Conservation (phyloP, 1,284 basidiomycete genomes). For the Dichomitus squalens region DNA sequence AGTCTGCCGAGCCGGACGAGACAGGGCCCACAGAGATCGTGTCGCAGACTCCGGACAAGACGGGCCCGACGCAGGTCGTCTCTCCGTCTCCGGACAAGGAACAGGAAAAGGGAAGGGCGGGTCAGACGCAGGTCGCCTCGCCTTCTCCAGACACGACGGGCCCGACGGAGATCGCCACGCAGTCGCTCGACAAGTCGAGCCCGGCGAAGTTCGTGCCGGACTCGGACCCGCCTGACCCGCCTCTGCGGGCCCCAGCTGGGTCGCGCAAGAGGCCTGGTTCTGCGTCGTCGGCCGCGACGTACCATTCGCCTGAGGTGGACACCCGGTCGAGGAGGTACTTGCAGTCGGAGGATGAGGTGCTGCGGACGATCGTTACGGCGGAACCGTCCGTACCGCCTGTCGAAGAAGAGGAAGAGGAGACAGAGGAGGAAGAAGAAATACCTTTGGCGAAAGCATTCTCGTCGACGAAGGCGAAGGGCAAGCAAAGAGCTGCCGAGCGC, state of each 20-base stretch:
- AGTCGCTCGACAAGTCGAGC: not conserved
- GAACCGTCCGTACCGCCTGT: conserved; percentile 3
- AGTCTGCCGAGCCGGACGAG: conserved; percentile 29
- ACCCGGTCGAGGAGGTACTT: not conserved
- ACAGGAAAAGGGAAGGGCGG: too few species aligned
- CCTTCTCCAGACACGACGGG: not conserved
- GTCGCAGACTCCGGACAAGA: not conserved
- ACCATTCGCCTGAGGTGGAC: not conserved
- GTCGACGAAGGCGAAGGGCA: conserved; percentile 19
- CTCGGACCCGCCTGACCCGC: conserved; percentile 10
- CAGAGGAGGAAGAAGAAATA: conserved; percentile 25
- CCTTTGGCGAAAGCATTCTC: conserved; percentile 22
- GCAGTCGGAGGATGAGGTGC: conserved; percentile 19
- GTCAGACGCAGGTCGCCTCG: not conserved
- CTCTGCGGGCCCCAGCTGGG: not conserved
- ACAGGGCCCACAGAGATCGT: conserved; percentile 13
- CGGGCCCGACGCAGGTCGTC: not conserved
- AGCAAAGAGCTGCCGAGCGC: conserved; percentile 10
- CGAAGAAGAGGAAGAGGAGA: conserved; percentile 7
- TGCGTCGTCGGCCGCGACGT: not conserved
- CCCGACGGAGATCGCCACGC: not conserved
- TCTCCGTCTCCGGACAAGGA: not conserved
- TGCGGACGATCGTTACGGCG: conserved; percentile 5
- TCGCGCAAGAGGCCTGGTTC: conserved; percentile 1
- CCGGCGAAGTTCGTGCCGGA: conserved; percentile 13